Conservation (phyloP, 2,329 filamentous ascomycete species). For the Sclerotinia trifoliorum region DNA sequence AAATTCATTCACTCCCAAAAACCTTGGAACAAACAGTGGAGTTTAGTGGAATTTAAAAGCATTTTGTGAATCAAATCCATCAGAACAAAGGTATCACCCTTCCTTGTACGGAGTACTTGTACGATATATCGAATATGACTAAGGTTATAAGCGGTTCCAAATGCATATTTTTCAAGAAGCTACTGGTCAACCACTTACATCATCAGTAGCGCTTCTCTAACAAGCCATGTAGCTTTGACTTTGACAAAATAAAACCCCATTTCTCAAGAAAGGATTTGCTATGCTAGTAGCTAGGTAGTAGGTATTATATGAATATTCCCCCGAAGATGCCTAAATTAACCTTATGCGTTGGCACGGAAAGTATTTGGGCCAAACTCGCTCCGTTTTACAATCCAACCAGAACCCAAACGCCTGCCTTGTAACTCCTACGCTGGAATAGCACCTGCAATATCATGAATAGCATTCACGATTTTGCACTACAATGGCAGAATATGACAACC, state of each 20-base stretch:
- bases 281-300: not conserved
- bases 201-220: not conserved
- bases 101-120: no score
- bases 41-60: not conserved
- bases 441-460: not conserved
- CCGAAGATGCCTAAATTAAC: not conserved
- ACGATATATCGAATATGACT: no score
- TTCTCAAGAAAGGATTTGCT: not conserved
- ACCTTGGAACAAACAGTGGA: not conserved
- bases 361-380: not conserved
- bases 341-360: constrained; percentile 1
- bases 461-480: constrained; percentile 44
- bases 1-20: not conserved
- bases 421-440: constrained; percentile 27
- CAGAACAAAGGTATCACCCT: not conserved
- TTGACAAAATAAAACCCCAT: not conserved
- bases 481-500: constrained; percentile 87
- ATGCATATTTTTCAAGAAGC: no score
- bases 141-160: no score
- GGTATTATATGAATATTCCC: not conserved
- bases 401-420: constrained; percentile 28
- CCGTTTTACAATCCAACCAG: not conserved
- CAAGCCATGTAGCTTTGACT: constrained; percentile 4
- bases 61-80: no score
- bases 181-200: not conserved